Percentiles rank a stretch among this genome's conserved stretches.
Evolutionary conservation across 208 protist genomes (phyloP).

Genomic region (Vickermania spadyakhi): DNA sequence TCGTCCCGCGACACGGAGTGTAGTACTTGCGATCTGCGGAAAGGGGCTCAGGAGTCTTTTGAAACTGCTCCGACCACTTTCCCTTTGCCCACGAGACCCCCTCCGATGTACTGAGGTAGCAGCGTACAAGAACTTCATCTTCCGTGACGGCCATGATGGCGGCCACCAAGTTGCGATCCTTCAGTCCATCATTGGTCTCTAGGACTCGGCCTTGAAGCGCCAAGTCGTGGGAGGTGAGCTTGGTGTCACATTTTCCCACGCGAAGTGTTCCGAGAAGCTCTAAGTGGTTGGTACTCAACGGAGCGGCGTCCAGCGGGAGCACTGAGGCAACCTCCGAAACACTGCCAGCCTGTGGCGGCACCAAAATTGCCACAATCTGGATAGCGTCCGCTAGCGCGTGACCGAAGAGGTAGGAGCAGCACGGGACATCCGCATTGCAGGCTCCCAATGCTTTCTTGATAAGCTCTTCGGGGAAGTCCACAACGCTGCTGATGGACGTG

Average conservation of each 20-base stretch:
- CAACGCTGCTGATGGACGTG: conserved; percentile 69
- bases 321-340: conserved; percentile 46
- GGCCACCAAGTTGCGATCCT: conserved; percentile 22
- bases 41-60: conserved; percentile 7
- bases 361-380: conserved; percentile 78
- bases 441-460: conserved; percentile 65
- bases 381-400: conserved; percentile 76
- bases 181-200: conserved; percentile 49
- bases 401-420: conserved; percentile 78
- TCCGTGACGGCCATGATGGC: conserved; percentile 44
- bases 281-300: conserved; percentile 60
- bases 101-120: conserved; percentile 70
- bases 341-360: conserved; percentile 77
- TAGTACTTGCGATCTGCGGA: conserved; percentile 13
- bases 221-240: conserved; percentile 68
- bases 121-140: conserved; percentile 59
- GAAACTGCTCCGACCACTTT: conserved; percentile 37
- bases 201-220: conserved; percentile 70
- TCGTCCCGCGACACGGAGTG: conserved; percentile 39
- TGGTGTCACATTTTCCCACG: conserved; percentile 51
- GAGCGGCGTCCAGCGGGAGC: conserved; percentile 54
- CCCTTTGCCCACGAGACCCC: conserved; percentile 71
- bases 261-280: conserved; percentile 69
- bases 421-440: conserved; percentile 81
- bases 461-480: conserved; percentile 70